Conservation (phyloP, 1,284 basidiomycete genomes). For the Porodaedalea pini region DNA sequence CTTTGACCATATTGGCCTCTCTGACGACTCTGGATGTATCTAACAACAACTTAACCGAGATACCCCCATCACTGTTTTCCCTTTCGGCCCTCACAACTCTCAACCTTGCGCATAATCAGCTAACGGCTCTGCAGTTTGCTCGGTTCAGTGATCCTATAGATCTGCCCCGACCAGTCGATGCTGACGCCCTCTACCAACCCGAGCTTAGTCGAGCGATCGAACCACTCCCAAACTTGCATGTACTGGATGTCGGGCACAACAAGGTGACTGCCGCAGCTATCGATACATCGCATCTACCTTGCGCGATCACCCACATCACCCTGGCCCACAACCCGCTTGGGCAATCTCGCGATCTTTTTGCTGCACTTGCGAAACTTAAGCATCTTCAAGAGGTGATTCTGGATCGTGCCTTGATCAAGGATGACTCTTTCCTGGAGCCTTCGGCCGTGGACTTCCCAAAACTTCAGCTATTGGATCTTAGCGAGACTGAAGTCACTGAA, state of each 20-base stretch:
- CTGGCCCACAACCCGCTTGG: slow-evolving; percentile 41
- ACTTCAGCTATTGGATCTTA: slow-evolving; percentile 57
- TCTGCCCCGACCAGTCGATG: slow-evolving; percentile 25
- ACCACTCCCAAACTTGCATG: slow-evolving; percentile 59
- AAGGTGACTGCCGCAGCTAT: slow-evolving; percentile 51
- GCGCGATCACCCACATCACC: slow-evolving; percentile 36
- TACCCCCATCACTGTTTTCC: slow-evolving; percentile 62
- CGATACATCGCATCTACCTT: slow-evolving; percentile 25
- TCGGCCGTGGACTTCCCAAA: slow-evolving; percentile 41
- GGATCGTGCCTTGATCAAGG: slow-evolving; percentile 52
- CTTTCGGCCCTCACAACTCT: slow-evolving; percentile 62
- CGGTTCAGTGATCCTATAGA: slow-evolving; percentile 39
- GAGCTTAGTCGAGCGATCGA: slow-evolving; percentile 54
- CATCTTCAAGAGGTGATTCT: slow-evolving; percentile 58
- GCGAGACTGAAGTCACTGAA: slow-evolving; percentile 54
- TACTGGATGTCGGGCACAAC: slow-evolving; percentile 63
- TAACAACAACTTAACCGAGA: slow-evolving; percentile 56
- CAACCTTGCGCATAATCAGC: slow-evolving; percentile 66
- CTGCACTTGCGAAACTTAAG: slow-evolving; percentile 43
- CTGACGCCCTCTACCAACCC: slow-evolving; percentile 60
- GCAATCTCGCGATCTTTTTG: slow-evolving; percentile 39
- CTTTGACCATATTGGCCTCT: slow-evolving; percentile 17
- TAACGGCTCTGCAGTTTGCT: slow-evolving; percentile 59
- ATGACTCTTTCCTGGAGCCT: slow-evolving; percentile 50
- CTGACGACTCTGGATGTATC: slow-evolving; percentile 67